Base-by-base conservation (phyloP, 2,329 filamentous ascomycete genomes). In the Coccinonectria pachysandricola region DNA sequence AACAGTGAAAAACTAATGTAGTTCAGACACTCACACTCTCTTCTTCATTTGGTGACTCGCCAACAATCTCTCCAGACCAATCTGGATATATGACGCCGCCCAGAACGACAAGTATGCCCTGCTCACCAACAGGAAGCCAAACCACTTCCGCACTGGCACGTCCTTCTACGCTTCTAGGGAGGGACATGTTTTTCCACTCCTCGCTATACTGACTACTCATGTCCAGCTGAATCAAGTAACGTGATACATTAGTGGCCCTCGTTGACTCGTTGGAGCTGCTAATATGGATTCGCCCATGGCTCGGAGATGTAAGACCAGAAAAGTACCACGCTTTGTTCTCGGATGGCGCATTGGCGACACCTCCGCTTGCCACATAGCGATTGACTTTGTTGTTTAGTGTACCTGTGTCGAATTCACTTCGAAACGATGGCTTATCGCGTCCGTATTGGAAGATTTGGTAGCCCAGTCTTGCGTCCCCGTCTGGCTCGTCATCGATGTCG, bases 21-120 rank as follows among this genome's bases (percentile, higher is more conserved):
- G n/a, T n/a, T n/a, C n/a, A n/a, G n/a, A n/a, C 6, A 43, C 54
- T 36, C 48, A 59, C 56, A 35, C 53, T 57, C 11, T 45, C 46
- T 10, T 35, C 31, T 19, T 41, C 35, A 19, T 59, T 40, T 2
- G 37, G 30, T 1, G 55, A 58, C 19, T 35, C 31, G 3, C 36
- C n/a, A n/a, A n/a, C n/a, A n/a, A n/a, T n/a, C n/a, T n/a, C n/a
- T 12, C 35, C 34, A 1, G 42, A 39, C 52, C 64, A 76, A 13
- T 68, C 59, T 0, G 76, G 75, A 45, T 71, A 62, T 1, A 64
- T 71, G 3, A 83, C 84, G 8, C 85, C 85, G 6, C 81, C 83
- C 1, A 93, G 58, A 3, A 79, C 80, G 1, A 93, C 65, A 7
- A 93, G 60, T 22, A 91, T 75, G 1, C 85, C 85, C 41, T 85